Evolutionary conservation across 495 filamentous ascomycete genomes (phyloP).

Genomic region (Pyronema omphalodes): DNA sequence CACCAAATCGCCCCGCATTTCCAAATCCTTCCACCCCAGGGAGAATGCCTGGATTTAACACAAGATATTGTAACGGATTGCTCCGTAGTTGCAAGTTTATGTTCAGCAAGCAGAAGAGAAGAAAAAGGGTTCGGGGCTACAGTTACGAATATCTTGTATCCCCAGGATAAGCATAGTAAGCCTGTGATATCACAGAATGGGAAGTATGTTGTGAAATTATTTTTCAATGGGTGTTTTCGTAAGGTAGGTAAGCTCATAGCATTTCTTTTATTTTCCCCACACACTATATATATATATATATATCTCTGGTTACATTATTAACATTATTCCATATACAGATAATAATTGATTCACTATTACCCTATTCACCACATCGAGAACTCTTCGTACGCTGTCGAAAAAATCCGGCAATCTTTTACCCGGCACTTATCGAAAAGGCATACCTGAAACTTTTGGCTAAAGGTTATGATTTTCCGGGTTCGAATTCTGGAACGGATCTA

Average conservation of each 20-base stretch:
- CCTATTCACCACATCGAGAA: constrained; percentile 48
- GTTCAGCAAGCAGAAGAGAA: constrained; percentile 51
- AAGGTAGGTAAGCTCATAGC: too few species aligned
- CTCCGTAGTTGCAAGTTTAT: constrained; percentile 90
- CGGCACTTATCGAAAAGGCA: constrained; percentile 89
- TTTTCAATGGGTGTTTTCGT: constrained; percentile 87
- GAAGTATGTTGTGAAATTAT: constrained; percentile 77
- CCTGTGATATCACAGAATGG: constrained; percentile 53
- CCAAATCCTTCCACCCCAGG: constrained; percentile 12
- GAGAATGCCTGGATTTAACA: constrained; percentile 50
- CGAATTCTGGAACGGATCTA: constrained; percentile 87
- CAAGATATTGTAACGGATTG: constrained; percentile 92
- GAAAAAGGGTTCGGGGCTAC: constrained; percentile 46
- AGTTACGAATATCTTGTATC: constrained; percentile 51
- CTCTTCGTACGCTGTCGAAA: constrained; percentile 80
- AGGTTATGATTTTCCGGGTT: constrained; percentile 96
- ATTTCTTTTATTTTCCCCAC: neutral
- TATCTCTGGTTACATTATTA: too few species aligned
- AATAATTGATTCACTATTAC: constrained; percentile 77
- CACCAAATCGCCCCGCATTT: constrained; percentile 30
- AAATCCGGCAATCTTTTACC: constrained; percentile 62
- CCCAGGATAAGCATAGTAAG: constrained; percentile 39
- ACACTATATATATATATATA: too few species aligned
- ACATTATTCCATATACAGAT: constrained; percentile 31
- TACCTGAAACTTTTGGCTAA: constrained; percentile 82